Percentiles rank a stretch among this genome's conserved stretches.
Evolutionary conservation across 257 asterid species (phyloP).

Genomic region (Solanum pennellii): DNA sequence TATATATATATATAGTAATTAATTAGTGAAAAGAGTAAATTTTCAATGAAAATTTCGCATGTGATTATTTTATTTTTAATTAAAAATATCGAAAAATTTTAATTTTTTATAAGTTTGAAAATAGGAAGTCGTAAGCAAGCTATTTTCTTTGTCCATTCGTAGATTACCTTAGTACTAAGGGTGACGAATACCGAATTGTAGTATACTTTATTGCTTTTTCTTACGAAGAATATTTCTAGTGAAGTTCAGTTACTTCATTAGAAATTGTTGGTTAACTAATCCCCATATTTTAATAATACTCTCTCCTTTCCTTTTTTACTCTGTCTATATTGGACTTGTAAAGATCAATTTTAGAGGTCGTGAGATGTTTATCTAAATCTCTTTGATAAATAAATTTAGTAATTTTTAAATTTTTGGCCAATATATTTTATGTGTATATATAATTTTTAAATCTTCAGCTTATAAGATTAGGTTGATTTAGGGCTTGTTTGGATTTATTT

Average conservation of each 20-base stretch:
- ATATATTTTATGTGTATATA: too few species aligned
- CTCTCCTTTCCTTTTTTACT: too few species aligned
- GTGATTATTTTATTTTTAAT: neutral
- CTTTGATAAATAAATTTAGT: too few species aligned
- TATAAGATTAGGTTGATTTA: neutral
- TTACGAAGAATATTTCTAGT: neutral
- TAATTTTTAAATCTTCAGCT: too few species aligned
- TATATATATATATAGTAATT: neutral
- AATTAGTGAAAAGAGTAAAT: neutral
- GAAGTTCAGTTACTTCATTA: neutral
- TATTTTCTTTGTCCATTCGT: neutral
- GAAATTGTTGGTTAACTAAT: too few species aligned
- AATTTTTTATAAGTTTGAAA: neutral
- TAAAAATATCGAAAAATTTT: rapidly evolving
- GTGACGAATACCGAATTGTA: neutral
- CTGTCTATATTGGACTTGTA: too few species aligned
- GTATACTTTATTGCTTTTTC: neutral
- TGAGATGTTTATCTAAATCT: too few species aligned
- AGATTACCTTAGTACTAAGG: neutral
- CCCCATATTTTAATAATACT: too few species aligned
- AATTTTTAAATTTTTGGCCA: too few species aligned
- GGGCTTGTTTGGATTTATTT: too few species aligned
- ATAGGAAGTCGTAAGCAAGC: too few species aligned
- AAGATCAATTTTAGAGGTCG: too few species aligned
- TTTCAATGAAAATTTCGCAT: neutral